Percentiles rank a stretch among this genome's conserved stretches.
phyloP scores from a whole-genome alignment of 345 rosid species.

The Adansonia digitata region DNA sequence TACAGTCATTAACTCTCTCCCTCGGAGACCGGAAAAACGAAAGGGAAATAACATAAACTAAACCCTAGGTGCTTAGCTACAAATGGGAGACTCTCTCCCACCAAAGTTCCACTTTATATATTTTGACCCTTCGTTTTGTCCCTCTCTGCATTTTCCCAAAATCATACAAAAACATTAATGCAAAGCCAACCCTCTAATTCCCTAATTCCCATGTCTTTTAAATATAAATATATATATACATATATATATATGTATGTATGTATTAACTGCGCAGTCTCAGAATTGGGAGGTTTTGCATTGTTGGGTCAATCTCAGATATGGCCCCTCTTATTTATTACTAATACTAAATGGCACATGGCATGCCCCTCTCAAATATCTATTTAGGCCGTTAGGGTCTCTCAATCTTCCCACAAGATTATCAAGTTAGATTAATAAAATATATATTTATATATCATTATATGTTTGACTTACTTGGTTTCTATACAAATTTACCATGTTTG shows the following conservation, averaged over 20 bases:
- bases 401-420: too few species aligned
- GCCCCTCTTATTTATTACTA: slow-evolving; percentile 20
- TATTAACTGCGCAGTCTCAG: slow-evolving; percentile 26
- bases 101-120: slow-evolving; percentile 10
- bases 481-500: too few species aligned
- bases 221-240: too few species aligned
- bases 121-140: slow-evolving; percentile 28
- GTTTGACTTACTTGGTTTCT: too few species aligned
- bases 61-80: slow-evolving; percentile 29
- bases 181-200: background rate
- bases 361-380: too few species aligned
- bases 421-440: too few species aligned
- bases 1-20: background rate
- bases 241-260: too few species aligned
- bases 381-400: too few species aligned
- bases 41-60: slow-evolving; percentile 27
- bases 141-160: background rate
- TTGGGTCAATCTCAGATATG: slow-evolving; percentile 42
- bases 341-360: too few species aligned
- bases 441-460: too few species aligned
- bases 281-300: slow-evolving; percentile 22
- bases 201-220: slow-evolving; percentile 27
- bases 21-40: slow-evolving; percentile 14
- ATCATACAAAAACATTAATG: background rate
- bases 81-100: slow-evolving; percentile 21